phyloP scores from a whole-genome alignment of 2,329 filamentous ascomycete genomes.

The Emergomyces africanus region DNA sequence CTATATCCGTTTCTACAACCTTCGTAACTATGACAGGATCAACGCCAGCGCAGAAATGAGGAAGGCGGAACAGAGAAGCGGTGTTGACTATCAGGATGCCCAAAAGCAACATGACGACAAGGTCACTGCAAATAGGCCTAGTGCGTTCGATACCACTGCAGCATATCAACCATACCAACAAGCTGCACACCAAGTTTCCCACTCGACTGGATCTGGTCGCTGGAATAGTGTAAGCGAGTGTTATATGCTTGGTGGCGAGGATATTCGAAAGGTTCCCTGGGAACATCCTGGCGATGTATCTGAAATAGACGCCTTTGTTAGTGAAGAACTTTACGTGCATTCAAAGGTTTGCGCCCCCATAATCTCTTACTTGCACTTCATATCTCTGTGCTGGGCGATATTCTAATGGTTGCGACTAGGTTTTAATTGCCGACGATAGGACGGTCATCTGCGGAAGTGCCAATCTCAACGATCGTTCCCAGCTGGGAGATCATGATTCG shows the following conservation, averaged over 20 bases:
- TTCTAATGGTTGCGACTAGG: conserved; percentile 39
- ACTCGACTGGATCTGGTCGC: conserved; percentile 29
- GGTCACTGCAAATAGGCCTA: conserved; percentile 26
- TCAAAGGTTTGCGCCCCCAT: conserved; percentile 45
- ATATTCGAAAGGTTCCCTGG: conserved; percentile 59
- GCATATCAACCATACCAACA: conserved; percentile 60
- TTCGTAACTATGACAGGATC: conserved; percentile 83
- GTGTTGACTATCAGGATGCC: conserved; percentile 34
- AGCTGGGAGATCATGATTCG: conserved; percentile 72
- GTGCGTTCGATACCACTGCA: conserved; percentile 27
- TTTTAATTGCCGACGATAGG: conserved; percentile 68
- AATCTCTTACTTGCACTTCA: background rate
- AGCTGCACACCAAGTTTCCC: conserved; percentile 44
- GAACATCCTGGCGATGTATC: conserved; percentile 55
- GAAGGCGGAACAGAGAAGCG: conserved; percentile 32
- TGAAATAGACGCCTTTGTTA: conserved; percentile 77
- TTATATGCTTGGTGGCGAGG: conserved; percentile 60
- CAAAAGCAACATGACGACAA: conserved; percentile 32
- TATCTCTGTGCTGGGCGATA: conserved; percentile 19
- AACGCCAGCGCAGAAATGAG: conserved; percentile 65
- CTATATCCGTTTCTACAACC: conserved; percentile 87
- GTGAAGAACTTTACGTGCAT: conserved; percentile 94
- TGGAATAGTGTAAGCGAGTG: conserved; percentile 57
- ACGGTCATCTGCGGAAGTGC: conserved; percentile 70
- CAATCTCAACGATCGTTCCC: conserved; percentile 59